Evolutionary conservation across 2,329 filamentous ascomycete genomes (phyloP).

Genomic region (Acrodontium crateriforme): DNA sequence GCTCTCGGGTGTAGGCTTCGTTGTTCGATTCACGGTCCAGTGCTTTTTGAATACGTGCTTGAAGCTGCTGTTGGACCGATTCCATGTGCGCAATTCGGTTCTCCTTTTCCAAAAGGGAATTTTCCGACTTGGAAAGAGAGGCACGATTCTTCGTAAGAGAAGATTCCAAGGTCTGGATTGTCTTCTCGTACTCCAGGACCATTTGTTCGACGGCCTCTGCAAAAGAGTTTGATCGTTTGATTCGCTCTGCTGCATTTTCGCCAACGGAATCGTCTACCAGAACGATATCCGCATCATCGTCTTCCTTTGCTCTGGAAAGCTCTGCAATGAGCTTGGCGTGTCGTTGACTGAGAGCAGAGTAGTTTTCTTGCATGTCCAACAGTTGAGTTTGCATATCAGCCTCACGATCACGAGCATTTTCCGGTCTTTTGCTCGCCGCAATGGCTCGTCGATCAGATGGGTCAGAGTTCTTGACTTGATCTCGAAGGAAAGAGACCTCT

Average conservation of each 20-base stretch:
- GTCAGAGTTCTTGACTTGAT: conserved; percentile 82
- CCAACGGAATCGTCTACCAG: conserved; percentile 49
- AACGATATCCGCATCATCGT: conserved; percentile 41
- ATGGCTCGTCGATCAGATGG: conserved; percentile 42
- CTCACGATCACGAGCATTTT: conserved; percentile 52
- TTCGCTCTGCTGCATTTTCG: conserved; percentile 68
- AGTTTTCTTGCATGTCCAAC: conserved; percentile 86
- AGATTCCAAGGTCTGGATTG: conserved; percentile 83
- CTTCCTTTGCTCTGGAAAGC: conserved; percentile 72
- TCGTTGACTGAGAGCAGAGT: conserved; percentile 75
- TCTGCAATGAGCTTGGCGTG: conserved; percentile 94
- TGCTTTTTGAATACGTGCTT: conserved; percentile 79
- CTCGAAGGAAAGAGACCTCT: conserved; percentile 82
- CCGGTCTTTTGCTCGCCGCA: background rate
- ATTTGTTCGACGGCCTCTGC: conserved; percentile 92
- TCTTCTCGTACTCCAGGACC: conserved; percentile 95
- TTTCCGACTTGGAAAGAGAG: conserved; percentile 73
- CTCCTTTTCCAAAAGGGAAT: conserved; percentile 78
- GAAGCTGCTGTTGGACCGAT: conserved; percentile 80
- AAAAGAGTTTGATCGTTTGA: conserved; percentile 92
- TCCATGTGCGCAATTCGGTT: conserved; percentile 87
- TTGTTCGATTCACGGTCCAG: conserved; percentile 84
- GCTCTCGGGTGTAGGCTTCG: conserved; percentile 81
- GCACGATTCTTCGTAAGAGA: conserved; percentile 80
- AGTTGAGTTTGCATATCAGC: conserved; percentile 86